Evolutionary conservation across 2,329 filamentous ascomycete species (phyloP), one percentile per base, ranked within the genome.

Genomic region (Epichloe festucae): DNA sequence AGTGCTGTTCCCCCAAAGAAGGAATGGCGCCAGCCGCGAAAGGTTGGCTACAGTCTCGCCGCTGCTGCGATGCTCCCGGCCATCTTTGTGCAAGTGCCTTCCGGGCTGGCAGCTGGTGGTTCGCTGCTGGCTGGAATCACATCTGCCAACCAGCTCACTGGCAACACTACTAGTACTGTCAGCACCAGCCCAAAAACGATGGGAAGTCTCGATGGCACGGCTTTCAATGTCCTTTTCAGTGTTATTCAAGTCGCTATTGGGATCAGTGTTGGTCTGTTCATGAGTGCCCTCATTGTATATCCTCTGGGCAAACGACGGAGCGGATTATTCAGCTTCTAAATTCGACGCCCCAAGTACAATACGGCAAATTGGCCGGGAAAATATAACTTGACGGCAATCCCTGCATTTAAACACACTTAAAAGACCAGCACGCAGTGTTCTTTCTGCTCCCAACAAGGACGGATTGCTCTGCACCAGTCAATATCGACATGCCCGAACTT

Each of bases 51-150:
- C 63, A 86, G 85, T 1, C 78, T 95, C 2, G 89, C 89, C 0
- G 89, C 89, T 0, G 87, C 88, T 0, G 85, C 87, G 1, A 87
- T 95, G 74, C 70, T 95, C 10, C 89, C 89, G 0, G 89, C 85
- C 5, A 94, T 95, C 56, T 94, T 94, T 56, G 77, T 84, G 2
- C 79, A 82, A 56, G 80, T 84, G 27, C 80, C 80, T 0, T 79
- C 76, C 19, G 78, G 79, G 31, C 67, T 84, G n/a, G 80, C 80
- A 3, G 78, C 77, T 0, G 73, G 73, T 31, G 79, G 79, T 1
- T 80, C 77, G 14, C 66, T 84, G 17, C 64, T 83, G 5, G 75
- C 76, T 7, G 79, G 81, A 15, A 67, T 84, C 51, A 72, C 70
- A 4, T 75, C 72, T 5, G 80, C 81, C 0, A 71, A 83, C 54